Conservation (phyloP, 176 grass and related monocot genomes). For the Oryza meyeriana region DNA sequence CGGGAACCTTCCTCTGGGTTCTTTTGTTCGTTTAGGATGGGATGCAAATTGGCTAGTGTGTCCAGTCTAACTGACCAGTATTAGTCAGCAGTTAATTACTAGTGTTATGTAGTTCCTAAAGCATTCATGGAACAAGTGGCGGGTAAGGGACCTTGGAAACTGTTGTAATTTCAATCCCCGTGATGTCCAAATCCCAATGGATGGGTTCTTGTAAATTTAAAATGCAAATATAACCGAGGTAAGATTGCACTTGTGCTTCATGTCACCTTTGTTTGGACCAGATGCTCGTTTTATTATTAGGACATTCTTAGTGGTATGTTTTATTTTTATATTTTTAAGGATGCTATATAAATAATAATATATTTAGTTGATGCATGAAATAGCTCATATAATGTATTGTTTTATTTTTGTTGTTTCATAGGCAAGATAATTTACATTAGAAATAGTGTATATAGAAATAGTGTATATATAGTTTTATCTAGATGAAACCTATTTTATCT, state of each 20-base stretch:
- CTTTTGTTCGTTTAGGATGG: constrained; percentile 46
- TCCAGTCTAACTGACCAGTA: constrained; percentile 44
- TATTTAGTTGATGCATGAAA: too few species aligned
- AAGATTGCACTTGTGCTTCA: neutral
- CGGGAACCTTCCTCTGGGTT: constrained; percentile 41
- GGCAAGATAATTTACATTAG: too few species aligned
- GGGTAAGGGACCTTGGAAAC: constrained; percentile 31
- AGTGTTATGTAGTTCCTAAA: constrained; percentile 49
- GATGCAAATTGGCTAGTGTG: constrained; percentile 49
- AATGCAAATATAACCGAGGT: constrained; percentile 27
- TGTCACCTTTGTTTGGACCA: neutral
- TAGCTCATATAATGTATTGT: too few species aligned
- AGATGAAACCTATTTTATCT: too few species aligned
- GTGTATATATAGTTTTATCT: too few species aligned
- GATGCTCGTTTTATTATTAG: neutral
- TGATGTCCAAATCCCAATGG: constrained; percentile 31
- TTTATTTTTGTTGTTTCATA: too few species aligned
- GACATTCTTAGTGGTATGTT: too few species aligned
- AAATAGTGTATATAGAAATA: too few species aligned
- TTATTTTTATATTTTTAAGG: too few species aligned
- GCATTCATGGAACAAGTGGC: constrained; percentile 43
- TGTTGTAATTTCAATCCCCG: constrained; percentile 30
- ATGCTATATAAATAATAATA: too few species aligned
- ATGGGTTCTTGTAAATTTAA: constrained; percentile 56
- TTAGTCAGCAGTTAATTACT: constrained; percentile 49